Conservation (phyloP, 148 eudicot genomes). For the Oxyria digyna region DNA sequence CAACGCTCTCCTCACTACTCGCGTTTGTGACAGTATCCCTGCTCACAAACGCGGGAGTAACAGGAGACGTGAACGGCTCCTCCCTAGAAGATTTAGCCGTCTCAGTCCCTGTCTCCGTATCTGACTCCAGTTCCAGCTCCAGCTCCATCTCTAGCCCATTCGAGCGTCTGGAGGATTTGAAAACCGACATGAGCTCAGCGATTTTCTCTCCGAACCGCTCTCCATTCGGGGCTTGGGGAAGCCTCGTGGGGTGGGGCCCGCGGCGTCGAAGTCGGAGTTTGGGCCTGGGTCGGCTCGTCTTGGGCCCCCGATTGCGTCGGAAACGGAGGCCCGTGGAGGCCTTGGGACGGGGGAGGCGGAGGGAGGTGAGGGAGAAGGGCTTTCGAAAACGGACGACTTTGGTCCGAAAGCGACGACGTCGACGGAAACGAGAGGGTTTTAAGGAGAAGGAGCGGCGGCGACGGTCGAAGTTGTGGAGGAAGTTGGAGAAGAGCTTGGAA, state of each 20-base stretch:
- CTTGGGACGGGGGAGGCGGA: conserved; percentile 20
- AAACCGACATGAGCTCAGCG: conserved; percentile 25
- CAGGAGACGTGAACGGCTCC: conserved; percentile 54
- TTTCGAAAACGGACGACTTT: conserved; percentile 28
- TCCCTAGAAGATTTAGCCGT: conserved; percentile 14
- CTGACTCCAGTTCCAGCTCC: conserved; percentile 17
- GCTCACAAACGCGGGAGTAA: conserved; percentile 42
- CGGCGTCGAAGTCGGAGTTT: not conserved
- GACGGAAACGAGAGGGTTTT: conserved; percentile 4
- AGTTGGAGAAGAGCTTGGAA: conserved; percentile 18
- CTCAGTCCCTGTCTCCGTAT: not conserved
- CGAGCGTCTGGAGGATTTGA: conserved; percentile 31
- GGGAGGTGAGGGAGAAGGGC: conserved; percentile 26
- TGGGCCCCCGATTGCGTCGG: not conserved
- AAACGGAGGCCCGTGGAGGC: conserved; percentile 13
- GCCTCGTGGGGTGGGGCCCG: not conserved
- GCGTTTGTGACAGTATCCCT: conserved; percentile 18
- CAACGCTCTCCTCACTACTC: conserved; percentile 10
- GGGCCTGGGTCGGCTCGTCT: too few species aligned
- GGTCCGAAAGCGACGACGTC: conserved; percentile 13
- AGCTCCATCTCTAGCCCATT: conserved; percentile 23
- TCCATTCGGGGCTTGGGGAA: conserved; percentile 4
- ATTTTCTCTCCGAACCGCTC: conserved; percentile 19
- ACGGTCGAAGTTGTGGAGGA: conserved; percentile 27
- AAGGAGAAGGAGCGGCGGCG: conserved; percentile 18